These are phyloP conservation scores for Xylaria multiplex DNA, from an alignment of 2,329 filamentous ascomycete genomes.

Conservation along the genomic window DNA sequence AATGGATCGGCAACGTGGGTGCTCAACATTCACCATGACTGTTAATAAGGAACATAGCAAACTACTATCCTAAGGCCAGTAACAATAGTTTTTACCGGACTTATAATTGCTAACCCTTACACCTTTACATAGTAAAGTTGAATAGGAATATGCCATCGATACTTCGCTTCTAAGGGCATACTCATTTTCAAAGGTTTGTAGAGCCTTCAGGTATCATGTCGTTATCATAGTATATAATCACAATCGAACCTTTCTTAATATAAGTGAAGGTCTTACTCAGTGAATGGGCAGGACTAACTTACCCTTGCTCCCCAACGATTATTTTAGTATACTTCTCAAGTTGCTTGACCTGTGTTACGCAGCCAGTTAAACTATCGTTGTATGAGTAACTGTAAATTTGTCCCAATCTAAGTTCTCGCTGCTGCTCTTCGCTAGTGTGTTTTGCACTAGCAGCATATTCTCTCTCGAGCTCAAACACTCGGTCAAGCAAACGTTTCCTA, in stretches of 20 bases:
- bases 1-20: slow-evolving; percentile 42
- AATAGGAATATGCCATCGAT: background rate
- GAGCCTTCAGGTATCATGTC: background rate
- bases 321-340: slow-evolving; percentile 67
- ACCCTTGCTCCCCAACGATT: slow-evolving; percentile 65
- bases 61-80: background rate
- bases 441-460: slow-evolving; percentile 47
- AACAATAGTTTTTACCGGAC: background rate
- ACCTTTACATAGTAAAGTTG: background rate
- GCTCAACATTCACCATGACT: background rate
- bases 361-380: slow-evolving; percentile 63
- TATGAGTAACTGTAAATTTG: slow-evolving; percentile 68
- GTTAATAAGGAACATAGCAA: background rate
- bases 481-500: slow-evolving; percentile 61
- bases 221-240: slow-evolving; percentile 35
- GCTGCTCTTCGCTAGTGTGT: slow-evolving; percentile 43
- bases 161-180: background rate
- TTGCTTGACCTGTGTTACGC: slow-evolving; percentile 64
- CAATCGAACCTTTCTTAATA: slow-evolving; percentile 50
- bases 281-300: background rate
- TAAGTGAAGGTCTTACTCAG: slow-evolving; percentile 23
- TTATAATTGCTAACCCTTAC: background rate
- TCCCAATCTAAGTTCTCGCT: slow-evolving; percentile 60
- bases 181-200: background rate
- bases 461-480: slow-evolving; percentile 60